Evolutionary conservation across 1,284 basidiomycete species (phyloP), one percentile per base, ranked within the genome.

Genomic region (Microstroma glucosiphilum): DNA sequence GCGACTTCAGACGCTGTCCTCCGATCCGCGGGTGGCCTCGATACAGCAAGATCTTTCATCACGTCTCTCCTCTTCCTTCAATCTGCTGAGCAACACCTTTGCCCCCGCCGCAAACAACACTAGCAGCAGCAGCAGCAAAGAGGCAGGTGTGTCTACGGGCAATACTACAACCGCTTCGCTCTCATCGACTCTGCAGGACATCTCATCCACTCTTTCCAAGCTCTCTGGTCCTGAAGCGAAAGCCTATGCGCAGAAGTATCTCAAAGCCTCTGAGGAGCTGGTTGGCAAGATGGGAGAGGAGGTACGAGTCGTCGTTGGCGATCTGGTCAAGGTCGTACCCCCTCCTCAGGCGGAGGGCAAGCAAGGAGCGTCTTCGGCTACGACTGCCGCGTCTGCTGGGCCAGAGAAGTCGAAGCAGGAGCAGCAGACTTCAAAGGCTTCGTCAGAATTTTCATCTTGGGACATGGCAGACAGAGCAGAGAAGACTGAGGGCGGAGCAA

Each of bases 311-410:
- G 23, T 48, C n/a, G 23, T 48, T 4, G 46, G 46, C 46, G 46
- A 48, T 7, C 46, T 48, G 46, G 46, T 48, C 46, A 48, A 48
- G 46, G 46, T 48, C 46, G 46, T 48, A 23, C 46, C 46, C 3
- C n/a, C 46, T 12, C n/a, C 17, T 7, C 6, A 48, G 46, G 46
- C 46, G 46, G 30, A 37, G 9, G 30, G 30, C 30, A 37, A 37
- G 30, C 9, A 3, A n/a, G n/a, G n/a, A 37, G 30, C 30, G 3
- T 4, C 30, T 37, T 4, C 30, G 30, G 9, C 30, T 9, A 37
- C 30, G 9, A 4, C 30, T 37, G 30, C 30, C 30, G 30, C 30
- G 30, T 9, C 9, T 37, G 30, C 30, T 9, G 30, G 4, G 30
- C 30, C 30, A 37, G 30, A 37, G 30, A 37, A 37, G 30, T 9